Evolutionary conservation across 2,329 filamentous ascomycete genomes (phyloP).

Genomic region (Diaporthe citri): DNA sequence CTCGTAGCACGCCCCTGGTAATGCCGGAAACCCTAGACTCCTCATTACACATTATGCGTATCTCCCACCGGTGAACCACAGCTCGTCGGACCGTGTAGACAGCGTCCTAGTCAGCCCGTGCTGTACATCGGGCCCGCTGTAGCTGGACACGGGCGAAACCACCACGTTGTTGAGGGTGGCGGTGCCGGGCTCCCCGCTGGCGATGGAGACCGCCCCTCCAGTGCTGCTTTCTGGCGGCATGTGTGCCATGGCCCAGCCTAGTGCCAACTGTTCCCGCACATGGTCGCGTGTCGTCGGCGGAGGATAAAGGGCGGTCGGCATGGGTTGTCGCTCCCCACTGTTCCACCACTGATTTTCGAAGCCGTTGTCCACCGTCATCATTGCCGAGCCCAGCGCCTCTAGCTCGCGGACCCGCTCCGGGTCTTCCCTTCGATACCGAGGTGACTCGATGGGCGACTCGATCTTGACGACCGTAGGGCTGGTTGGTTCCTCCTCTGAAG

Average conservation of each 20-base stretch:
- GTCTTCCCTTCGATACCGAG: slow-evolving; percentile 47
- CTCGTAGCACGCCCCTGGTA: neutral
- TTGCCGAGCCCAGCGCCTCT: slow-evolving; percentile 62
- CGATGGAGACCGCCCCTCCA: slow-evolving; percentile 47
- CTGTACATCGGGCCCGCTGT: slow-evolving; percentile 45
- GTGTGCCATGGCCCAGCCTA: slow-evolving; percentile 48
- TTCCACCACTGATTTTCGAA: slow-evolving; percentile 72
- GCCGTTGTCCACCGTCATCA: slow-evolving; percentile 70
- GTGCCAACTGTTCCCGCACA: slow-evolving; percentile 42
- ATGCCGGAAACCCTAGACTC: neutral
- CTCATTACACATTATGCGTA: slow-evolving; percentile 38
- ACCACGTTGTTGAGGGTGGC: slow-evolving; percentile 45
- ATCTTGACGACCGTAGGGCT: slow-evolving; percentile 43
- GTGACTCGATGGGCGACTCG: slow-evolving; percentile 44
- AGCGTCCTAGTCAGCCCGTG: slow-evolving; percentile 50
- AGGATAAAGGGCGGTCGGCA: slow-evolving; percentile 42
- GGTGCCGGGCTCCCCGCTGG: slow-evolving; percentile 42
- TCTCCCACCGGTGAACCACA: slow-evolving; percentile 48
- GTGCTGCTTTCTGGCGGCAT: slow-evolving; percentile 35
- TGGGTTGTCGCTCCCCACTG: slow-evolving; percentile 55
- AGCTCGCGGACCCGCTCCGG: slow-evolving; percentile 56
- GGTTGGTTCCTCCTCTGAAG: slow-evolving; percentile 21
- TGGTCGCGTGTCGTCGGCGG: slow-evolving; percentile 44
- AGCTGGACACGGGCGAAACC: slow-evolving; percentile 55
- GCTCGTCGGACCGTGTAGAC: slow-evolving; percentile 58